These are phyloP conservation scores for Paecilomyces variotii DNA, from an alignment of 2,329 filamentous ascomycete species.

Conservation along the genomic window DNA sequence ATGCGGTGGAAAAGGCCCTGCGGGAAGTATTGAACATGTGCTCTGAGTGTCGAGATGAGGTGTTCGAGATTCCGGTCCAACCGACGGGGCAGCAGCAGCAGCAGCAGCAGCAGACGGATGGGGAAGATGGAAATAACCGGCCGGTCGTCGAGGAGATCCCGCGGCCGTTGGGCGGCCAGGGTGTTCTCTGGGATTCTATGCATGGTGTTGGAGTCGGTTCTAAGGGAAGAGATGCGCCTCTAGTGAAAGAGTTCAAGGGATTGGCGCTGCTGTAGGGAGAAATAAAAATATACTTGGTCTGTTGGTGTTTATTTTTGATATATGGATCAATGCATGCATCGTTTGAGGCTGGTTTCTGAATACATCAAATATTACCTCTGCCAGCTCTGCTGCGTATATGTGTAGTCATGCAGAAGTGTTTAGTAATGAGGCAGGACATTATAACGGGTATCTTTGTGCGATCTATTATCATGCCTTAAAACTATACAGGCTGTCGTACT, in stretches of 20 bases:
- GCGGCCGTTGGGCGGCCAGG: constrained; percentile 12
- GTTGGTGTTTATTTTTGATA: neutral
- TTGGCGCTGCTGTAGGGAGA: constrained; percentile 27
- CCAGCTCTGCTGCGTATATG: neutral
- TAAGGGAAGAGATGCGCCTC: constrained; percentile 40
- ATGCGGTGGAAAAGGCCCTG: constrained; percentile 66
- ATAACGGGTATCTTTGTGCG: neutral
- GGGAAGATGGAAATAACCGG: constrained; percentile 12
- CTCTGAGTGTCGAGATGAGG: constrained; percentile 57
- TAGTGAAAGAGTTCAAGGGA: constrained; percentile 42
- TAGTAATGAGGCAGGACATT: neutral
- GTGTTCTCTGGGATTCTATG: constrained; percentile 4
- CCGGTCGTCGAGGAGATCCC: constrained; percentile 12
- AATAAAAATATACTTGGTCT: neutral
- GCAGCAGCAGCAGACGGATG: constrained; percentile 14
- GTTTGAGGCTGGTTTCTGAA: neutral
- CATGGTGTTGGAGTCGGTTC: constrained; percentile 3
- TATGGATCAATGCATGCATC: neutral
- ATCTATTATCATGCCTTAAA: neutral
- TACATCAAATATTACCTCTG: no score
- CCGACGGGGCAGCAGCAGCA: constrained; percentile 13
- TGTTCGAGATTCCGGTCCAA: constrained; percentile 47
- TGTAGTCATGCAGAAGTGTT: neutral
- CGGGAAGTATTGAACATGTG: constrained; percentile 67
- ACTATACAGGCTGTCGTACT: neutral